Evolutionary conservation across 805 yeast species (phyloP).

Genomic region (Yarrowia sp.): DNA sequence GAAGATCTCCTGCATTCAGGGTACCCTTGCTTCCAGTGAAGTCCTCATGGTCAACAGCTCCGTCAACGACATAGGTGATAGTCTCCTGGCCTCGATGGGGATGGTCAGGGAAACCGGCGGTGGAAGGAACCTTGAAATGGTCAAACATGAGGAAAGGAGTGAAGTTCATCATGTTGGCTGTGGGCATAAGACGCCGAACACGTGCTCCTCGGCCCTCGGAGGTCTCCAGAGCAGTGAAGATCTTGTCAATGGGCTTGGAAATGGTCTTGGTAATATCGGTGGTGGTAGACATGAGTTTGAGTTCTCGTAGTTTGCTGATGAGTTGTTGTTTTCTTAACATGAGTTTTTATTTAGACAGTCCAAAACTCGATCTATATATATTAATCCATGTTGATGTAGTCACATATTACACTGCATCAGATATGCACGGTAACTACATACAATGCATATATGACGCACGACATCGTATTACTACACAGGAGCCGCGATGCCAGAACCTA

Average conservation of each 20-base stretch:
- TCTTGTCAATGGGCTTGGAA: conserved; percentile 1
- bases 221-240: conserved; percentile 58
- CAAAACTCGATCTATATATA: neutral
- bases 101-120: conserved; percentile 76
- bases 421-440: neutral
- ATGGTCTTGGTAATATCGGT: neutral
- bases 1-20: conserved; percentile 74
- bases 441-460: neutral
- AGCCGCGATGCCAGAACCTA: neutral
- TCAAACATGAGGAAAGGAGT: conserved; percentile 78
- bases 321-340: neutral
- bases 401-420: neutral
- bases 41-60: conserved; percentile 75
- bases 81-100: conserved; percentile 83
- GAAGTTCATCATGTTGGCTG: conserved; percentile 61
- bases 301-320: neutral
- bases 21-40: conserved; percentile 78
- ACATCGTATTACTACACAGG: neutral
- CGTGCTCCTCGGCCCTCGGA: conserved; percentile 83
- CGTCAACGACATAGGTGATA: conserved; percentile 59
- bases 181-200: conserved; percentile 80
- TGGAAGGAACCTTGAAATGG: conserved; percentile 61
- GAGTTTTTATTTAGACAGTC: neutral
- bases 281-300: neutral
- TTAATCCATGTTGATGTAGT: neutral